Evolutionary conservation across 1,284 basidiomycete species (phyloP).

Genomic region (Phylloboletellus chloephorus): DNA sequence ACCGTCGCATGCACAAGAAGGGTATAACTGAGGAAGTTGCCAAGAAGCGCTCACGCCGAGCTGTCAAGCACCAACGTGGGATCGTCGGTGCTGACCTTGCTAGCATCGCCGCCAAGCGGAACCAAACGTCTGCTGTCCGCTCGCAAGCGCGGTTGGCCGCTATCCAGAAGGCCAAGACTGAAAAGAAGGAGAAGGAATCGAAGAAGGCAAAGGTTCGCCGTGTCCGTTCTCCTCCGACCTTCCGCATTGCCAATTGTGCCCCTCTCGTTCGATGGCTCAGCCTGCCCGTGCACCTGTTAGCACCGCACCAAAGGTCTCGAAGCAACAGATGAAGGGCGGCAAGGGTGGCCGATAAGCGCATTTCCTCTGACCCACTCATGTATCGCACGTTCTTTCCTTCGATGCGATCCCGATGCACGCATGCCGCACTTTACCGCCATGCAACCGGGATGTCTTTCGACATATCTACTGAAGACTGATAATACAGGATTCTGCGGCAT

Average conservation of each 20-base stretch:
- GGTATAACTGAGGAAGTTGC: constrained; percentile 98
- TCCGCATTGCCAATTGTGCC: background rate
- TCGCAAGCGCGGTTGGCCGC: constrained; percentile 78
- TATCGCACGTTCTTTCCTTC: constrained; percentile 24
- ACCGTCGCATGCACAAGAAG: constrained; percentile 99
- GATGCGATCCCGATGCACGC: constrained; percentile 17
- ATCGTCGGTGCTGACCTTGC: constrained; percentile 95
- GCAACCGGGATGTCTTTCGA: constrained; percentile 1
- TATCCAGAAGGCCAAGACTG: constrained; percentile 87
- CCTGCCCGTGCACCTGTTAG: constrained; percentile 47
- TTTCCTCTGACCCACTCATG: constrained; percentile 7
- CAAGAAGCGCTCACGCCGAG: constrained; percentile 97
- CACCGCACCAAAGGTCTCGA: constrained; percentile 81
- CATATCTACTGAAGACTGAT: constrained; percentile 8
- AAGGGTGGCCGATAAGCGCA: constrained; percentile 56
- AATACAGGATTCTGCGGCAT: constrained; percentile 18
- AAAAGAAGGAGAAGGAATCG: constrained; percentile 94
- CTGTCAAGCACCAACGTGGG: constrained; percentile 97
- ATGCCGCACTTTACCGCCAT: constrained; percentile 13
- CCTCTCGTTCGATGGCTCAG: constrained; percentile 30
- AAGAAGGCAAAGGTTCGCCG: constrained; percentile 83
- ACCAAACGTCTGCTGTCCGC: constrained; percentile 86
- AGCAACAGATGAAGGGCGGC: constrained; percentile 94
- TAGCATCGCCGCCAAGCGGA: constrained; percentile 86
- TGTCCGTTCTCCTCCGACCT: background rate